Percentiles rank a stretch among this genome's conserved stretches.
These are phyloP conservation scores for Typha latifolia DNA, from an alignment of 176 grass and related monocot genomes.

Conservation along the genomic window DNA sequence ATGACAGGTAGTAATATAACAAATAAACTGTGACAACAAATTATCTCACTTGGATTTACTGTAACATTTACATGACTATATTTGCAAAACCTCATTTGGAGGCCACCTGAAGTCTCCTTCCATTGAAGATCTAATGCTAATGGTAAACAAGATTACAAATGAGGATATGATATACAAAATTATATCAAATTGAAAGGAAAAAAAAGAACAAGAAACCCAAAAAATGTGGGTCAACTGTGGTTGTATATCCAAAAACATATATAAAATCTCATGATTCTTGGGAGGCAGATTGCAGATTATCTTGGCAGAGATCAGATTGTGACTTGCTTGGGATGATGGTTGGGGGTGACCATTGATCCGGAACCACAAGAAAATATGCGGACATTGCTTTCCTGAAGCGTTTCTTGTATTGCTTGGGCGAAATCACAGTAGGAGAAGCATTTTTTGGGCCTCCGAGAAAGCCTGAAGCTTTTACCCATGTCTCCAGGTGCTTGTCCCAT, in stretches of 20 bases:
- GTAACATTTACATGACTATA: background rate
- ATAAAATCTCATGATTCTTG: constrained; percentile 17
- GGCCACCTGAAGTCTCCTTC: background rate
- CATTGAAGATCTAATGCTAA: background rate
- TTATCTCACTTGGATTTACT: background rate
- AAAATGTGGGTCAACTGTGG: constrained; percentile 3
- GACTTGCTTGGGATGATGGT: constrained; percentile 41
- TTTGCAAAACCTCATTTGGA: background rate
- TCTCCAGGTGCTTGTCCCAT: constrained; percentile 99
- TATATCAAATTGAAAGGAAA: background rate
- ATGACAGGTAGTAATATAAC: background rate
- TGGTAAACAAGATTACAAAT: background rate
- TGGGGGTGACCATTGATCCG: constrained; percentile 84
- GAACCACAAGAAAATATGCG: constrained; percentile 92
- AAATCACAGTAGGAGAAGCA: constrained; percentile 73
- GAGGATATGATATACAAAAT: background rate
- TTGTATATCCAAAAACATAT: constrained; percentile 8
- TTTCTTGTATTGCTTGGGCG: constrained; percentile 92
- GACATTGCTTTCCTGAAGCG: constrained; percentile 97
- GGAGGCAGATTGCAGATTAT: constrained; percentile 30
- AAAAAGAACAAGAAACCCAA: background rate
- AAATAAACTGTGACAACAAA: background rate
- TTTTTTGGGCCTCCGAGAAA: constrained; percentile 77
- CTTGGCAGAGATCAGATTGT: constrained; percentile 27
- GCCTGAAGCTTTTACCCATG: constrained; percentile 89